These are phyloP conservation scores for Penicillium sp. DNA, from an alignment of 2,329 filamentous ascomycete species.

Conservation along the genomic window DNA sequence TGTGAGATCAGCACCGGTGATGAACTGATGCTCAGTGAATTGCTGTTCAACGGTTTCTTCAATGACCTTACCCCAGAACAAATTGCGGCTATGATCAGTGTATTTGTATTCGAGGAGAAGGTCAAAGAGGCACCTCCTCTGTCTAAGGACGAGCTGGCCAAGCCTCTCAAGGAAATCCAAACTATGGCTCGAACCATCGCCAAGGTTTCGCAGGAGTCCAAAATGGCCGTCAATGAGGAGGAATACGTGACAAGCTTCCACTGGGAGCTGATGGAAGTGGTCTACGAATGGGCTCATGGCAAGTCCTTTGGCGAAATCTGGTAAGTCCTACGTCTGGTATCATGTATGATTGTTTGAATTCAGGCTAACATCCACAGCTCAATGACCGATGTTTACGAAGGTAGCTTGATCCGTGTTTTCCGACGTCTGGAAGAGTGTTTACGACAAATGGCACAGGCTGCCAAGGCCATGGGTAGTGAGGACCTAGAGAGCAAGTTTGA, in stretches of 20 bases:
- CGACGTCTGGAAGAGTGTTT: constrained; percentile 90
- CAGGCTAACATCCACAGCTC: constrained; percentile 55
- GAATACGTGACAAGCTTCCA: constrained; percentile 90
- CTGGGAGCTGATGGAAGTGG: constrained; percentile 95
- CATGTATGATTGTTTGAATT: neutral
- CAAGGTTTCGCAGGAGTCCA: constrained; percentile 92
- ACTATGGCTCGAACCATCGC: constrained; percentile 83
- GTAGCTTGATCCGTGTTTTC: constrained; percentile 93
- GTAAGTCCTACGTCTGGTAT: constrained; percentile 54
- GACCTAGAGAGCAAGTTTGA: constrained; percentile 93
- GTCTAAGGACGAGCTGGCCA: constrained; percentile 75
- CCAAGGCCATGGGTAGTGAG: constrained; percentile 97
- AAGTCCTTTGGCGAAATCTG: constrained; percentile 91
- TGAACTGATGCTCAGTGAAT: constrained; percentile 86
- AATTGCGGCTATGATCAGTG: constrained; percentile 81
- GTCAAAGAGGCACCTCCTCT: constrained; percentile 70
- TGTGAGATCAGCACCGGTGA: constrained; percentile 98
- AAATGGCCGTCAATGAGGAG: constrained; percentile 90
- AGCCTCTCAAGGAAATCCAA: constrained; percentile 84
- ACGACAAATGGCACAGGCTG: constrained; percentile 90
- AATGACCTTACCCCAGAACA: constrained; percentile 90
- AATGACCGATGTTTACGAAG: constrained; percentile 99
- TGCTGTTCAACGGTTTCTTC: constrained; percentile 97
- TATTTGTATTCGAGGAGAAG: constrained; percentile 98
- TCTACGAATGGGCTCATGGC: constrained; percentile 87